Percentiles rank a stretch among this genome's conserved stretches.
Conservation (phyloP, 495 filamentous ascomycete genomes). For the Tetracladium marchalianum region DNA sequence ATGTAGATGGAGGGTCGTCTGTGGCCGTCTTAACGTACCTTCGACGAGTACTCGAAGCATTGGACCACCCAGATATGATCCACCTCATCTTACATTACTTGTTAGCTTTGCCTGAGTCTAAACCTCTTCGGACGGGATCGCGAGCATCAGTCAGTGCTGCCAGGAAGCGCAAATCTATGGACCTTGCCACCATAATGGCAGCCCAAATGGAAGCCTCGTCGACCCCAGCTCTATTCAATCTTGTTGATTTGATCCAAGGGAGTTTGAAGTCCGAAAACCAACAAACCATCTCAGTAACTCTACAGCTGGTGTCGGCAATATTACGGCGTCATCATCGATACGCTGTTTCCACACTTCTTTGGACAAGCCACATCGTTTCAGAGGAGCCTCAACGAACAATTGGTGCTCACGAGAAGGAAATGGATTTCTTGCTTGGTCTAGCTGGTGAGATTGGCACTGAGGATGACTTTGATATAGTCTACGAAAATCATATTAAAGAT, state of each 20-base stretch:
- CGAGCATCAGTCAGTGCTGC: conserved; percentile 41
- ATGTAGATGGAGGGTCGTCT: conserved; percentile 91
- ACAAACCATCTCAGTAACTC: conserved; percentile 79
- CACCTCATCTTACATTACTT: conserved; percentile 90
- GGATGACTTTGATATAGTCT: conserved; percentile 64
- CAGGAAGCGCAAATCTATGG: conserved; percentile 77
- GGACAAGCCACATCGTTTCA: conserved; percentile 44
- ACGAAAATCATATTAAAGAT: conserved; percentile 76
- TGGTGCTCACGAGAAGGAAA: conserved; percentile 71
- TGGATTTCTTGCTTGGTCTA: conserved; percentile 62
- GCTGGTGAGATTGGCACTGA: conserved; percentile 63
- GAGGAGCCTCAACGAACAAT: conserved; percentile 51
- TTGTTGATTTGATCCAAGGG: conserved; percentile 80
- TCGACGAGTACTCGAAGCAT: conserved; percentile 75
- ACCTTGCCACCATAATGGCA: conserved; percentile 69
- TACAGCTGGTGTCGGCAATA: conserved; percentile 76
- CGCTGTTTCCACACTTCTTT: conserved; percentile 65
- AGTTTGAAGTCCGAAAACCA: conserved; percentile 77
- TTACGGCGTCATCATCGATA: conserved; percentile 81
- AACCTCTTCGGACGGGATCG: conserved; percentile 15
- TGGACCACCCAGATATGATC: conserved; percentile 87
- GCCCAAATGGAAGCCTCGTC: conserved; percentile 49
- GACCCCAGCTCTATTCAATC: conserved; percentile 81
- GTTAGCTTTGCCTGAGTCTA: conserved; percentile 58
- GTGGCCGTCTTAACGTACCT: conserved; percentile 94